A percentile compares a stretch with the other conserved stretches of the same genome.
Conservation (phyloP, 345 rosid genomes). For the Isatis tinctoria region DNA sequence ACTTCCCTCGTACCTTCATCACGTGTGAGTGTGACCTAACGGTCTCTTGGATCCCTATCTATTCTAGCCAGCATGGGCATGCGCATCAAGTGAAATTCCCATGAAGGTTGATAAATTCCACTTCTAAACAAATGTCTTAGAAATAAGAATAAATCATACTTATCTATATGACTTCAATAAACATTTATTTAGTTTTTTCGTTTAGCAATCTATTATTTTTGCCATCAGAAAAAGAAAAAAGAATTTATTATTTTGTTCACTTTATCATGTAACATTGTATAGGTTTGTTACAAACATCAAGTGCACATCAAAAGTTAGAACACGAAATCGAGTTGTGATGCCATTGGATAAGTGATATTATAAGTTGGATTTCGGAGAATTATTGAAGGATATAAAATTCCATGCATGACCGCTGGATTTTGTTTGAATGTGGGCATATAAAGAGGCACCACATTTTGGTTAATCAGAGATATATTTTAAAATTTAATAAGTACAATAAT, state of each 20-base stretch:
- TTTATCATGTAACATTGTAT: too few relatives aligned
- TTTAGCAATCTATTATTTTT: not conserved
- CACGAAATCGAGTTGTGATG: not conserved
- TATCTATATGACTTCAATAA: not conserved
- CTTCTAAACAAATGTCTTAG: not conserved
- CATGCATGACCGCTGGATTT: not conserved
- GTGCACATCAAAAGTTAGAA: too few relatives aligned
- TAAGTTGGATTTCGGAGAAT: not conserved
- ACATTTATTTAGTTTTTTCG: not conserved
- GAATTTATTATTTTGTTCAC: too few relatives aligned
- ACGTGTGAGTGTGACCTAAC: conserved; percentile 2
- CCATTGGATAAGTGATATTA: not conserved
- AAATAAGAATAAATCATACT: not conserved
- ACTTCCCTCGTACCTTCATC: conserved; percentile 4
- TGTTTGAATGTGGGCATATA: not conserved
- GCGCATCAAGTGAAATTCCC: too few relatives aligned
- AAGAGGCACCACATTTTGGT: not conserved
- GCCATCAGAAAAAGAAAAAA: too few relatives aligned
- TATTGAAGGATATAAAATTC: not conserved
- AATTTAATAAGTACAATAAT: not conserved
- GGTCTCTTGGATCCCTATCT: not conserved
- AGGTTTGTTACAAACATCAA: too few relatives aligned
- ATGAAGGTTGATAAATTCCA: too few relatives aligned
- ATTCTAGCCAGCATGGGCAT: not conserved
- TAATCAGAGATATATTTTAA: too few relatives aligned